These are phyloP conservation scores for Brassica juncea DNA, from an alignment of 345 rosid species.

Conservation along the genomic window DNA sequence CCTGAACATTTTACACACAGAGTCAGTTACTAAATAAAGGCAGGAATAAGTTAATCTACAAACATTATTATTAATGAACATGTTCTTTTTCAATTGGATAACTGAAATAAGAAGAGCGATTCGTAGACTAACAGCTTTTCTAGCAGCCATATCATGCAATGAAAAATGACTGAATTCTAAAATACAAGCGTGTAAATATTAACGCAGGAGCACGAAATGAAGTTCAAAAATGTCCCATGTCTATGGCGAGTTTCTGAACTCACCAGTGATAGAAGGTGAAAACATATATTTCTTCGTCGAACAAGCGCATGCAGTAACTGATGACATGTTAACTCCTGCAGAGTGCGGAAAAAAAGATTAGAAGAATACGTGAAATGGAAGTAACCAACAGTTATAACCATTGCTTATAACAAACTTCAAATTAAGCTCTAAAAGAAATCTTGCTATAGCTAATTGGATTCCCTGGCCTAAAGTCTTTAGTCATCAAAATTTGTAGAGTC, in stretches of 20 bases:
- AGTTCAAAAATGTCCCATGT: too few relatives aligned
- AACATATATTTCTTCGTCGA: slow-evolving; percentile 70
- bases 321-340: slow-evolving; percentile 77
- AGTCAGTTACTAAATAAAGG: slow-evolving; percentile 12
- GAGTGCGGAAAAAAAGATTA: slow-evolving; percentile 6
- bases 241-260: slow-evolving; percentile 38
- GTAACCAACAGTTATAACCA: slow-evolving; percentile 24
- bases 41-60: slow-evolving; percentile 3
- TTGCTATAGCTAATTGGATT: slow-evolving; percentile 4
- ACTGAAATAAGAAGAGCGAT: slow-evolving; percentile 8
- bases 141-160: slow-evolving; percentile 1
- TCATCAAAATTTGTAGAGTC: slow-evolving; percentile 21
- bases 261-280: slow-evolving; percentile 84
- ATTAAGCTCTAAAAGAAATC: neutral
- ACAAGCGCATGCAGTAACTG: slow-evolving; percentile 84
- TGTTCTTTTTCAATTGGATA: neutral
- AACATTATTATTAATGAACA: slow-evolving; percentile 2
- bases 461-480: slow-evolving; percentile 11
- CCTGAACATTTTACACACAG: slow-evolving; percentile 50
- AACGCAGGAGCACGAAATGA: neutral
- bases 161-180: neutral
- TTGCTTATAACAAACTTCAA: slow-evolving; percentile 11
- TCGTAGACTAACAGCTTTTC: slow-evolving; percentile 4
- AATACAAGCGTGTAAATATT: neutral
- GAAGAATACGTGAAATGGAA: slow-evolving; percentile 3